Percentiles rank a stretch among this genome's conserved stretches.
Conservation (phyloP, 495 filamentous ascomycete species). For the Lasiosphaeriaceae sp. region DNA sequence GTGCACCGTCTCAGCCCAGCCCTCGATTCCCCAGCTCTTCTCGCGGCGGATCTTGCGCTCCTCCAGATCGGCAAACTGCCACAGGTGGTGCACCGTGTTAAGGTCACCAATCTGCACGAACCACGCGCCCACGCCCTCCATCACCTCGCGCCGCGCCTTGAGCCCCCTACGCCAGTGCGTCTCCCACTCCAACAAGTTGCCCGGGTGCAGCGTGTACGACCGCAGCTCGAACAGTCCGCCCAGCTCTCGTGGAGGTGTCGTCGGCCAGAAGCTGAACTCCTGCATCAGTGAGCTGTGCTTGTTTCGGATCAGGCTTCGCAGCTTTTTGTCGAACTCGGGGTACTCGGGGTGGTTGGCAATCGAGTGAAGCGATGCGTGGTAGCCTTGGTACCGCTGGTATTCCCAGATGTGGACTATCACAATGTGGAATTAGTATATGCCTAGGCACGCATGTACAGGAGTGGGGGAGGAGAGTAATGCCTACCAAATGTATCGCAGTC, state of each 20-base stretch:
- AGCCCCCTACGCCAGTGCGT: constrained; percentile 95
- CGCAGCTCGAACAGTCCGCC: constrained; percentile 95
- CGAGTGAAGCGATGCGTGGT: constrained; percentile 83
- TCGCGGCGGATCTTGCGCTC: constrained; percentile 88
- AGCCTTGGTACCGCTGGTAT: constrained; percentile 95
- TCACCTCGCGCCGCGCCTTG: constrained; percentile 85
- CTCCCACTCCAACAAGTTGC: constrained; percentile 96
- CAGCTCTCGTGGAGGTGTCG: constrained; percentile 80
- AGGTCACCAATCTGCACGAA: constrained; percentile 97
- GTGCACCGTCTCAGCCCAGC: constrained; percentile 97
- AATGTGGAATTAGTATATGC: background rate
- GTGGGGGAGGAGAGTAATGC: constrained; percentile 10
- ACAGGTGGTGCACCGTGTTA: constrained; percentile 96
- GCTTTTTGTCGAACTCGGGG: constrained; percentile 72
- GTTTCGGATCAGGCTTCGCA: constrained; percentile 72
- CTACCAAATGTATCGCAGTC: constrained; percentile 96
- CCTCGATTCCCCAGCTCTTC: constrained; percentile 91
- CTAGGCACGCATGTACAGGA: constrained; percentile 5
- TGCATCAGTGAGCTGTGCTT: constrained; percentile 95
- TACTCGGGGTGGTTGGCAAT: constrained; percentile 79
- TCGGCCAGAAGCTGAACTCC: constrained; percentile 99
- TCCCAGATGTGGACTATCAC: constrained; percentile 99
- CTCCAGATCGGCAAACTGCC: constrained; percentile 96
- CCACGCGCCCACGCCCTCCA: constrained; percentile 98
- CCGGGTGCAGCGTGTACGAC: constrained; percentile 93